phyloP scores from a whole-genome alignment of 140 eudicot genomes.

The Oenanthe javanica region DNA sequence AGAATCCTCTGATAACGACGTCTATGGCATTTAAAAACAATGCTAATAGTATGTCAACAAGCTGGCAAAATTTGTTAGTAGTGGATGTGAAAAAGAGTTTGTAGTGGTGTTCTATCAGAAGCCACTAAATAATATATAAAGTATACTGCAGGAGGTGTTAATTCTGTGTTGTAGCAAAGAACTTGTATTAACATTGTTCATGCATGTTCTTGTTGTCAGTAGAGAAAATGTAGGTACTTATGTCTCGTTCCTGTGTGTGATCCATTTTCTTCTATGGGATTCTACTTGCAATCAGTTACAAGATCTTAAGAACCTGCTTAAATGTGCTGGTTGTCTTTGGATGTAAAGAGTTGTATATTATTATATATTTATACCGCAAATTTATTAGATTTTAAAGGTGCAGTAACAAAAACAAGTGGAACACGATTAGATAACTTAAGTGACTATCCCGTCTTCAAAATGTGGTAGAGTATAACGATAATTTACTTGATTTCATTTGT shows the following conservation, averaged over 20 bases:
- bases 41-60: not conserved
- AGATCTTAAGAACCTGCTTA: not conserved
- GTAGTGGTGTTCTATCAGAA: not conserved
- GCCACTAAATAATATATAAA: not conserved
- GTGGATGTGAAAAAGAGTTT: slow-evolving; percentile 16
- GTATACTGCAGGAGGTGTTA: not conserved
- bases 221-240: not conserved
- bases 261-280: not conserved
- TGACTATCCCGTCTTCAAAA: no score
- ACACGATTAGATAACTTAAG: no score
- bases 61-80: slow-evolving; percentile 1
- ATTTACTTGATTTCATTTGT: not conserved
- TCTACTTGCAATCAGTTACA: not conserved
- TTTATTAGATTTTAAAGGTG: no score
- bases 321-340: not conserved
- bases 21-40: slow-evolving; percentile 7
- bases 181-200: not conserved
- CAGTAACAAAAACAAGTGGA: no score
- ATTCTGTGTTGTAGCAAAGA: slow-evolving; percentile 3
- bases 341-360: not conserved
- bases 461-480: not conserved
- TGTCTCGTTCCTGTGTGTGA: not conserved
- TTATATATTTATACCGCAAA: no score
- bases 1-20: slow-evolving; percentile 57
- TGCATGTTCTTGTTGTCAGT: not conserved